Evolutionary conservation across 169 alveolate genomes (phyloP), one percentile per base, ranked within the genome.

Genomic region (Nephromyces sp.): DNA sequence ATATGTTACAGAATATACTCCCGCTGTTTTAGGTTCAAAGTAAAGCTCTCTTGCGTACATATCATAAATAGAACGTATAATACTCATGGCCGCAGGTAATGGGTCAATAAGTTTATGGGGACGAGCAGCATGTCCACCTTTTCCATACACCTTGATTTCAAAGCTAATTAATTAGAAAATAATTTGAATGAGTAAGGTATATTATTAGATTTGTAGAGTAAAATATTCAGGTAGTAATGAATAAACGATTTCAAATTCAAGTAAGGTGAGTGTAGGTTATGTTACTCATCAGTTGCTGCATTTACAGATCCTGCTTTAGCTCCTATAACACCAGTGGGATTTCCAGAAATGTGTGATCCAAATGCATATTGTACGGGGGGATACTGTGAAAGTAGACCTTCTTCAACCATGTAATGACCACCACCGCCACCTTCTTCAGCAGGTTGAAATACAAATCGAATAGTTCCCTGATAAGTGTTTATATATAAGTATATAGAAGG

Each of bases 381-480:
- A 4, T 15, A 29, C 32, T 22, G 30, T 8, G 64, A 29, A 21
- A 66, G 34, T 35, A 68, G 34, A 22, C 71, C 82, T 64, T 75
- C 77, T 0, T 52, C 73, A 22, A 68, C 61, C 77, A 68, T 68
- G 74, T 65, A 70, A 33, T 2, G 15, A 21, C 78, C 84, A 5
- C 84, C 79, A n/a, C 34, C 74, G 4, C 80, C 76, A 28, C 79
- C 79, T 66, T 66, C 79, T 32, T 78, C 80, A 1, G 79, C 84
- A 4, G 84, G 84, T 68, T 78, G 84, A 29, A 78, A 78, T 32
- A 78, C 63, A 52, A 78, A 61, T 32, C 75, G 78, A 22, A 78
- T 76, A 27, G 84, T 78, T 15, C 84, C 84, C 84, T 78, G 32
- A 28, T 15, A 8, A 22, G n/a, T n/a, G n/a, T n/a, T n/a, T n/a